A percentile compares a stretch with the other conserved stretches of the same genome.
Evolutionary conservation across 345 rosid genomes (phyloP).

Genomic region (Citrus reticulata): DNA sequence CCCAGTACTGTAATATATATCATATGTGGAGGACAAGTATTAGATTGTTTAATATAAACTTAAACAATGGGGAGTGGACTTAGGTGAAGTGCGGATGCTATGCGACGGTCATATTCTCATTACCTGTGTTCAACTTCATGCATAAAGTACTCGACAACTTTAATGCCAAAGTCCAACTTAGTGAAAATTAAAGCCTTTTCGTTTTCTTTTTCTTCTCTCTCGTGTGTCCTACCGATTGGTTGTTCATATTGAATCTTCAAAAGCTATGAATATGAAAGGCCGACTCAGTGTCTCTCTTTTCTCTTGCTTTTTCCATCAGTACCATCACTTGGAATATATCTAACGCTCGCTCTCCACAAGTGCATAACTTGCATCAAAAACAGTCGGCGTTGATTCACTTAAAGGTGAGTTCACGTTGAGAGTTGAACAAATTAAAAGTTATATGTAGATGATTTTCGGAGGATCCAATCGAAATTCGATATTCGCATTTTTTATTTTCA

Average conservation of each 20-base stretch:
- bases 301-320: not conserved
- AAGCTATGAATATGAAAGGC: conserved; percentile 15
- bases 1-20: too few relatives aligned
- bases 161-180: conserved; percentile 18
- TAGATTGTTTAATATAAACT: too few relatives aligned
- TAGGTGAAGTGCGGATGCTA: too few relatives aligned
- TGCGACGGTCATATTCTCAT: conserved; percentile 2
- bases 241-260: conserved; percentile 16
- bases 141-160: conserved; percentile 1
- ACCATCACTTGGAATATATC: not conserved
- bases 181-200: not conserved
- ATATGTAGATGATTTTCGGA: too few relatives aligned
- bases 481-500: too few relatives aligned
- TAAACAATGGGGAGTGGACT: too few relatives aligned
- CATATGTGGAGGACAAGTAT: too few relatives aligned
- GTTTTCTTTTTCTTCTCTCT: not conserved
- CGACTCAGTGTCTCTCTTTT: conserved; percentile 13
- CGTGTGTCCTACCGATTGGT: conserved; percentile 14
- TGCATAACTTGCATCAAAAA: too few relatives aligned
- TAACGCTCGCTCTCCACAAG: not conserved
- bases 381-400: too few relatives aligned
- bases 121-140: conserved; percentile 20
- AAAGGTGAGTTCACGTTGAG: too few relatives aligned
- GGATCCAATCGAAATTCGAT: too few relatives aligned
- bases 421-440: too few relatives aligned